Percentiles rank a stretch among this genome's conserved stretches.
Conservation (phyloP, 2,329 filamentous ascomycete genomes). For the Aspergillus terreus region DNA sequence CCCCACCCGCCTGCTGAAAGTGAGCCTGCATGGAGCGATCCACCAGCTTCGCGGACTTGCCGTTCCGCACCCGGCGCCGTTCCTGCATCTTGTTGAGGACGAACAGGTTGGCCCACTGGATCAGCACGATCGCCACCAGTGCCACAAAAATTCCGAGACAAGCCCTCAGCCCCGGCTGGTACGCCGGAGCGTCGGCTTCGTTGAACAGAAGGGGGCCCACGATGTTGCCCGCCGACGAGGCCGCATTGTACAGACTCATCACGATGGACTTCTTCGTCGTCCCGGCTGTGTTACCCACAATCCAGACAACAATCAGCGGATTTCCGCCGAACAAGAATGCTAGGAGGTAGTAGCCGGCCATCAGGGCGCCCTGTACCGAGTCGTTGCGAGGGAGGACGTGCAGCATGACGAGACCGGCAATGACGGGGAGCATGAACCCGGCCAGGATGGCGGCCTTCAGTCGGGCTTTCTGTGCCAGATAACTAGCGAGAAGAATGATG, state of each 20-base stretch:
- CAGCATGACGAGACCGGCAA: constrained; percentile 55
- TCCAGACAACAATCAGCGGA: constrained; percentile 65
- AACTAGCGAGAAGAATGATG: constrained; percentile 58
- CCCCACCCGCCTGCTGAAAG: constrained; percentile 39
- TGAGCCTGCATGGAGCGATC: constrained; percentile 59
- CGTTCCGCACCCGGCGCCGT: constrained; percentile 53
- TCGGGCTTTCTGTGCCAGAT: constrained; percentile 53
- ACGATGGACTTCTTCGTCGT: constrained; percentile 64
- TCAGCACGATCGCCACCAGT: constrained; percentile 49
- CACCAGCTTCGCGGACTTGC: constrained; percentile 57
- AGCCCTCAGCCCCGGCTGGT: constrained; percentile 54
- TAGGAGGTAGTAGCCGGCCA: constrained; percentile 63
- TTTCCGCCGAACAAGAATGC: constrained; percentile 65
- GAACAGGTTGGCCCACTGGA: constrained; percentile 55
- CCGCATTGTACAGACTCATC: constrained; percentile 63
- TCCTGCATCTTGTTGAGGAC: constrained; percentile 54
- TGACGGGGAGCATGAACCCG: constrained; percentile 55
- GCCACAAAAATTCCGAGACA: constrained; percentile 47
- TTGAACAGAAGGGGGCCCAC: constrained; percentile 63
- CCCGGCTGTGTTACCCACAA: constrained; percentile 65
- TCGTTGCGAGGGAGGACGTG: constrained; percentile 49
- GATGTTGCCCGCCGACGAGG: constrained; percentile 61
- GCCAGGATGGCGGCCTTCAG: constrained; percentile 57
- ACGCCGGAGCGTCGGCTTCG: constrained; percentile 54
- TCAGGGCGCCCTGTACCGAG: constrained; percentile 45